These are phyloP conservation scores for Sergeia podlipaevii DNA, from an alignment of 208 protist genomes.

Conservation along the genomic window DNA sequence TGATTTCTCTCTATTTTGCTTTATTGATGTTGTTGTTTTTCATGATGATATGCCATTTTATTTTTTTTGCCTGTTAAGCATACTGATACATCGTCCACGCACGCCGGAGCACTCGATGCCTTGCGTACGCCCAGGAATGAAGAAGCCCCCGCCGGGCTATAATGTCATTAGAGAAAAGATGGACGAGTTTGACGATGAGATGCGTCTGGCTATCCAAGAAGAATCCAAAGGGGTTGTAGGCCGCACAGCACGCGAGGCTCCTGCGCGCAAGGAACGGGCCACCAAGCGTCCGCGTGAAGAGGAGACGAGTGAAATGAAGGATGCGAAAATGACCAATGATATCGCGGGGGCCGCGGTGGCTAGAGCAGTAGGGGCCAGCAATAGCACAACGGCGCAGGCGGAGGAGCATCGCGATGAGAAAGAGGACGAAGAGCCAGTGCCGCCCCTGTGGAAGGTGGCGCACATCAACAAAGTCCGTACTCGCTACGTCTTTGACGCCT, in stretches of 20 bases:
- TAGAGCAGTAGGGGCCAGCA: neutral
- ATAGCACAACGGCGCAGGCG: neutral
- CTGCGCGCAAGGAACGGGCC: neutral
- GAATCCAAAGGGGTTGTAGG: conserved; percentile 55
- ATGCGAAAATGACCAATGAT: neutral
- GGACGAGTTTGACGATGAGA: conserved; percentile 64
- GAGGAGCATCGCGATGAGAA: conserved; percentile 4
- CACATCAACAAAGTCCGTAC: conserved; percentile 80
- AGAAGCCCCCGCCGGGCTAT: conserved; percentile 74
- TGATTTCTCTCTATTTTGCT: neutral
- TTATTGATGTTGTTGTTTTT: conserved; percentile 1
- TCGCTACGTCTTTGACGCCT: conserved; percentile 74
- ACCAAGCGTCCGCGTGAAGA: neutral
- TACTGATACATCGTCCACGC: conserved; percentile 2
- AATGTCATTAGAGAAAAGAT: conserved; percentile 55
- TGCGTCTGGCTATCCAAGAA: conserved; percentile 66
- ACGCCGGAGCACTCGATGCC: conserved; percentile 40
- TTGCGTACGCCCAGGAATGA: conserved; percentile 74
- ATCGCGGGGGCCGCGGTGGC: too few relatives aligned
- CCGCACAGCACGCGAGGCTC: conserved; percentile 15
- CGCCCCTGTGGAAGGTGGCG: conserved; percentile 77
- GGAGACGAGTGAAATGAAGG: conserved; percentile 3
- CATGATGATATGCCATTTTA: too few relatives aligned
- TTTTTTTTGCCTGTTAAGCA: too few relatives aligned
- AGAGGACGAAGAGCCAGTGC: conserved; percentile 16